Percentiles rank a stretch among this genome's conserved stretches.
phyloP scores from a whole-genome alignment of 2,329 filamentous ascomycete species.

The Emergomyces orientalis region DNA sequence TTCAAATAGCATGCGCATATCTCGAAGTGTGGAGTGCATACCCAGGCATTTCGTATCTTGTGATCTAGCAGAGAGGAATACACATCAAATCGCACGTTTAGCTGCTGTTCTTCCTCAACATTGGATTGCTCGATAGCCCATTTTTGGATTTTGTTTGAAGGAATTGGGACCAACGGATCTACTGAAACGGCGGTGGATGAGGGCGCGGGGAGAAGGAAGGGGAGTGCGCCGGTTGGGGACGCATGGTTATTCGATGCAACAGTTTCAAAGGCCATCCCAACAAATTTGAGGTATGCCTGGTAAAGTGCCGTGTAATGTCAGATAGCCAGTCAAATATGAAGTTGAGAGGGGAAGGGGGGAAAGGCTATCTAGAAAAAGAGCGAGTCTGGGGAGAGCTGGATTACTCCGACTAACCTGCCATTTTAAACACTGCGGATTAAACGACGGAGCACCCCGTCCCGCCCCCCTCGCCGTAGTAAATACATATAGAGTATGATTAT shows the following conservation, averaged over 20 bases:
- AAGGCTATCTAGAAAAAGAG: no score
- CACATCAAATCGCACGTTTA: constrained; percentile 47
- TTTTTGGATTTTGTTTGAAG: constrained; percentile 57
- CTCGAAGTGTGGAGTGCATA: constrained; percentile 29
- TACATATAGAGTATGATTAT: constrained; percentile 59
- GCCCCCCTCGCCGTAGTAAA: constrained; percentile 63
- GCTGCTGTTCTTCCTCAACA: constrained; percentile 40
- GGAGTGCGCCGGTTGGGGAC: constrained; percentile 77
- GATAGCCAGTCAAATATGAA: no score
- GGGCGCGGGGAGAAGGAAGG: constrained; percentile 62
- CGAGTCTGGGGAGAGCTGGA: neutral
- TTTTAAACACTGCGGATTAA: constrained; percentile 87
- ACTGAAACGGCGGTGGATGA: constrained; percentile 22
- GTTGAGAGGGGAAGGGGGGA: no score
- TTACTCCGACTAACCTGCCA: constrained; percentile 64
- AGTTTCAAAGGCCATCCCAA: constrained; percentile 56
- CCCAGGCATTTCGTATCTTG: constrained; percentile 77
- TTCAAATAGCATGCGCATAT: constrained; percentile 4
- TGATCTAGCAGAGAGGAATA: constrained; percentile 71
- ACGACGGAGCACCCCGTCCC: constrained; percentile 57
- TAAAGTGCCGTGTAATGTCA: constrained; percentile 2
- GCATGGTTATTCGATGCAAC: constrained; percentile 82
- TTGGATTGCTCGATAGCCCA: constrained; percentile 52
- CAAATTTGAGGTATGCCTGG: constrained; percentile 77
- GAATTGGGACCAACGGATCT: constrained; percentile 41